Conservation (phyloP, 2,329 filamentous ascomycete species). For the Xylariaceae sp. region DNA sequence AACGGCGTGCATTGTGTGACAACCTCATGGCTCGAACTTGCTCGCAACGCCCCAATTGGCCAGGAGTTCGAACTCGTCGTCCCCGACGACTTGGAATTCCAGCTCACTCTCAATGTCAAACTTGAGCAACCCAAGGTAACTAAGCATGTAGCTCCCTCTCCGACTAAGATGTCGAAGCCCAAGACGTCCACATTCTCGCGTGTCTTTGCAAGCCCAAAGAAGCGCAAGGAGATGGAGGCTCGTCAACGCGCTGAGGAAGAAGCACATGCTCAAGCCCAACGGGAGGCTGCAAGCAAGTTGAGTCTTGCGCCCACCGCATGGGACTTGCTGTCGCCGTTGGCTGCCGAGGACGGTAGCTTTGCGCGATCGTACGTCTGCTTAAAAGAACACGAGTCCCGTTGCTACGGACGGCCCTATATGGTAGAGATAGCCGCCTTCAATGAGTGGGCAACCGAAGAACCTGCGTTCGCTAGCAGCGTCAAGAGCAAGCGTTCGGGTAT, state of each 20-base stretch:
- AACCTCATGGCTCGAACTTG: conserved; percentile 90
- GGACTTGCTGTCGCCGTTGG: conserved; percentile 82
- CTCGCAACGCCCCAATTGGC: conserved; percentile 87
- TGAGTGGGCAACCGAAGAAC: conserved; percentile 93
- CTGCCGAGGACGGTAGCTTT: conserved; percentile 90
- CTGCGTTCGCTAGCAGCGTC: conserved; percentile 74
- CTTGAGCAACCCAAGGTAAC: conserved; percentile 72
- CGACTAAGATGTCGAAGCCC: conserved; percentile 61
- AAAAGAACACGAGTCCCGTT: conserved; percentile 84
- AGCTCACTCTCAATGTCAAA: conserved; percentile 94
- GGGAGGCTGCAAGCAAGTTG: conserved; percentile 62
- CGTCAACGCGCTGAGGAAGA: conserved; percentile 82
- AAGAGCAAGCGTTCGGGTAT: conserved; percentile 76
- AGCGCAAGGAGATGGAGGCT: conserved; percentile 90
- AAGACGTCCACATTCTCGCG: conserved; percentile 90
- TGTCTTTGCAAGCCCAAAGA: conserved; percentile 91
- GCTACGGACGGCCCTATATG: conserved; percentile 82
- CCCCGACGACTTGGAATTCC: conserved; percentile 96
- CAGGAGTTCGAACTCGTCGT: conserved; percentile 98
- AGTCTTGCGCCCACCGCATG: conserved; percentile 70
- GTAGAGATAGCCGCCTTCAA: conserved; percentile 96
- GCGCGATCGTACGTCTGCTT: conserved; percentile 90
- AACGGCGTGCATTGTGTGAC: conserved; percentile 98
- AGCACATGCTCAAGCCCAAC: conserved; percentile 61
- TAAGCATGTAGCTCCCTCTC: conserved; percentile 50